Percentiles rank a stretch among this genome's conserved stretches.
Evolutionary conservation across 805 yeast genomes (phyloP).

Genomic region (Lipomyces lipofer): DNA sequence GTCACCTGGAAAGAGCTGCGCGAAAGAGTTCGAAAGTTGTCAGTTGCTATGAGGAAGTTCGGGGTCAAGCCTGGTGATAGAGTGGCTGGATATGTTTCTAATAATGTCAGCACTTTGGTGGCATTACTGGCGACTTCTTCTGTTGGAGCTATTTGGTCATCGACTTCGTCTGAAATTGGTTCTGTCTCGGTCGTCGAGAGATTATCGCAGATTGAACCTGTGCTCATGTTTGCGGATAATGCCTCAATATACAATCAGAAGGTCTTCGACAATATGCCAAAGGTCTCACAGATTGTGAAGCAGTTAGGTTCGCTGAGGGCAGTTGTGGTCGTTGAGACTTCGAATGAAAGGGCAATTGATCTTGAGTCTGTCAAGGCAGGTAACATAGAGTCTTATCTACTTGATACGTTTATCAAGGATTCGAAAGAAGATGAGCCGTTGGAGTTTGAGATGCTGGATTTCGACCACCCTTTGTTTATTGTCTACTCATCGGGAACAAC

Average conservation of each 20-base stretch:
- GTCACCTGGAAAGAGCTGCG: slow-evolving; percentile 31
- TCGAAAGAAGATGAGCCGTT: slow-evolving; percentile 9
- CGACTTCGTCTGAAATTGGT: slow-evolving; percentile 34
- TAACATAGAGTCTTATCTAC: slow-evolving; percentile 3
- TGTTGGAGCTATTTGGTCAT: slow-evolving; percentile 34
- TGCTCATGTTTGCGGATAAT: slow-evolving; percentile 28
- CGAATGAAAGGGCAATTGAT: slow-evolving; percentile 5
- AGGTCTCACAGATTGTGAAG: slow-evolving; percentile 26
- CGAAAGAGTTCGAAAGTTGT: slow-evolving; percentile 24
- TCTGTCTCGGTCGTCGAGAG: slow-evolving; percentile 31
- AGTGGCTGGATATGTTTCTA: slow-evolving; percentile 33
- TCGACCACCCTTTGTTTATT: slow-evolving; percentile 33
- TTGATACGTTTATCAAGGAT: slow-evolving; percentile 6
- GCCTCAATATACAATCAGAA: slow-evolving; percentile 32
- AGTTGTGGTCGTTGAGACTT: slow-evolving; percentile 19
- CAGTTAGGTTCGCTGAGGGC: slow-evolving; percentile 19
- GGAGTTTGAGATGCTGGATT: slow-evolving; percentile 30
- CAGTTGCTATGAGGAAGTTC: slow-evolving; percentile 20
- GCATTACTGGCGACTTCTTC: slow-evolving; percentile 31
- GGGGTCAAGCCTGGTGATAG: slow-evolving; percentile 32
- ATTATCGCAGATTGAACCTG: slow-evolving; percentile 31
- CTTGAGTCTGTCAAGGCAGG: slow-evolving; percentile 12
- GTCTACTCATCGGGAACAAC: slow-evolving; percentile 35
- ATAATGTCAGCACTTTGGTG: slow-evolving; percentile 30
- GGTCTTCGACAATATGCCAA: slow-evolving; percentile 23